Evolutionary conservation across 2,329 filamentous ascomycete species (phyloP), one percentile per base, ranked within the genome.

Genomic region (Lecanicillium sp.): DNA sequence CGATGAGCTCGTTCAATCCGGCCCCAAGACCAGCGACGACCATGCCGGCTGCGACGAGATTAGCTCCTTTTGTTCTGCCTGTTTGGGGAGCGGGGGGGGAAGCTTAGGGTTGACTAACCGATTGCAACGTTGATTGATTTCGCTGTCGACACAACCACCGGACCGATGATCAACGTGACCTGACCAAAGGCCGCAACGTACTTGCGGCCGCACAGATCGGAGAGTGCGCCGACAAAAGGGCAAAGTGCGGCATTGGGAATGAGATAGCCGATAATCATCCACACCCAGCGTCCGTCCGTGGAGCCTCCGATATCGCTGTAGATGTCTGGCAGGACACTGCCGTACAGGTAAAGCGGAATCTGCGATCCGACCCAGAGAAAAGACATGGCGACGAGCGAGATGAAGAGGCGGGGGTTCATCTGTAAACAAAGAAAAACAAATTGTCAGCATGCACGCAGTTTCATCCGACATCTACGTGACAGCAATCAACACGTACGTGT

Each of bases 331-430:
- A 36, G 34, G 5, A 36, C 34, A 27, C 34, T 36, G 34, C 34
- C 34, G 34, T 36, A 36, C 4, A 36, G 11, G 34, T 36, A 36
- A 4, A 36, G 22, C 12, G 37, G 37, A 22, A 34, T 40, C 22
- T 40, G 29, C 14, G 30, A 34, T 15, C 37, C 37, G 8, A 27
- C 37, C 11, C 31, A 40, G 29, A 36, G 11, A 14, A 36, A 36
- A 19, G 34, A 36, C 34, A 36, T 25, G 34, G 34, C 34, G n/a
- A 36, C 34, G 34, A 36, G 34, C 12, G 18, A 25, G 8, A 25
- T 25, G 18, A 36, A 36, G 11, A 36, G 34, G 34, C 34, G 34
- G 18, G 20, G 13, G 15, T 22, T 36, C 34, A 36, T 22, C 34
- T 36, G n/a, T n/a, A n/a, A n/a, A 9, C 12, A 16, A 25, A 9